These are phyloP conservation scores for Pythium volutum DNA, from an alignment of 352 stramenopile genomes.

Conservation along the genomic window DNA sequence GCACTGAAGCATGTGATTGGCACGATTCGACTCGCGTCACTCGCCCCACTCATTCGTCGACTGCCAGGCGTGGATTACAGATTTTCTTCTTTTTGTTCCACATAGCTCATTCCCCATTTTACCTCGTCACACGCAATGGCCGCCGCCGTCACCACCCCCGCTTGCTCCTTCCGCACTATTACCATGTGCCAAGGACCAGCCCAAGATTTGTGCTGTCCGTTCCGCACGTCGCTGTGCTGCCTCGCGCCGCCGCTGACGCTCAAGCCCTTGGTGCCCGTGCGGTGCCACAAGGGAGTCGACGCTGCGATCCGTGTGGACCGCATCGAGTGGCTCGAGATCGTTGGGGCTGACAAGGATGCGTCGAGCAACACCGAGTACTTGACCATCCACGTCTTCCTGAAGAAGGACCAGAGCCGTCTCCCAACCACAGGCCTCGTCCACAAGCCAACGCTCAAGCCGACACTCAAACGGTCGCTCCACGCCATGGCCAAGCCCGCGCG, in stretches of 20 bases:
- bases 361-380: conserved; percentile 7
- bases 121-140: not conserved
- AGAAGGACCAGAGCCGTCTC: conserved; percentile 7
- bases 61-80: not conserved
- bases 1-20: not conserved
- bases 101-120: not conserved
- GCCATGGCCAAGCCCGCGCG: conserved; percentile 3
- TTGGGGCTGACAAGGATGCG: not conserved
- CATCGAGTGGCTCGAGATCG: conserved; percentile 15
- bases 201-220: not conserved
- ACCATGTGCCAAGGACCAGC: not conserved
- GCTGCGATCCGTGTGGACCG: not conserved
- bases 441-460: conserved; percentile 2
- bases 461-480: not conserved
- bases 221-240: not conserved
- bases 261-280: conserved; percentile 4
- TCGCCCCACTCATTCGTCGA: not conserved
- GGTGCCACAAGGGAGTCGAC: conserved; percentile 6
- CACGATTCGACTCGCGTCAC: not conserved
- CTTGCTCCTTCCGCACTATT: not conserved
- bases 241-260: not conserved
- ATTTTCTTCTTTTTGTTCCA: too few relatives aligned
- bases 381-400: conserved; percentile 11
- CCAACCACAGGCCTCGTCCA: not conserved
- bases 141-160: too few relatives aligned